Evolutionary conservation across 2,329 filamentous ascomycete genomes (phyloP).

Genomic region (Alternaria hordeiaustralica): DNA sequence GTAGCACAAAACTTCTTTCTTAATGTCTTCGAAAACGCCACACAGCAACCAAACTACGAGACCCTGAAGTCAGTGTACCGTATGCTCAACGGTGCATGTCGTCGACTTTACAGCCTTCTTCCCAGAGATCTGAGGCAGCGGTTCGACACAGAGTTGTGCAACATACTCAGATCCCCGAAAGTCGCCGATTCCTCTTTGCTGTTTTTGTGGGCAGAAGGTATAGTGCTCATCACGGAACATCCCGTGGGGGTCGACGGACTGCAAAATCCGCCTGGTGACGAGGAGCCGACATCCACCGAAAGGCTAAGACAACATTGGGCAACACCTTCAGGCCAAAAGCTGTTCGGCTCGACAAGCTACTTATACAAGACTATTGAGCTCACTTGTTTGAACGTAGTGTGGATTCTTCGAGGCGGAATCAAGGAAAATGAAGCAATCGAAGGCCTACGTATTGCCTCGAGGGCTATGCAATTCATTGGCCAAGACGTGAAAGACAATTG

Average conservation of each 20-base stretch:
- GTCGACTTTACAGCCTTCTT: conserved; percentile 34
- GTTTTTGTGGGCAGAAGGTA: conserved; percentile 42
- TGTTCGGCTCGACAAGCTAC: conserved; percentile 35
- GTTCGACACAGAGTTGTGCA: conserved; percentile 38
- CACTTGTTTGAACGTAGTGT: conserved; percentile 40
- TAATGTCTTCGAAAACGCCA: conserved; percentile 38
- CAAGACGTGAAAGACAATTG: conserved; percentile 26
- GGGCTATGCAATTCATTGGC: conserved; percentile 33
- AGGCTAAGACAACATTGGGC: conserved; percentile 30
- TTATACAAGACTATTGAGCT: conserved; percentile 41
- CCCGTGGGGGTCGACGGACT: conserved; percentile 8
- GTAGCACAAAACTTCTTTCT: conserved; percentile 45
- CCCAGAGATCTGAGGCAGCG: conserved; percentile 24
- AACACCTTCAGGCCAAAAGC: conserved; percentile 38
- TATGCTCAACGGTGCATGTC: conserved; percentile 48
- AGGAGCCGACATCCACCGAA: conserved; percentile 8
- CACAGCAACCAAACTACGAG: conserved; percentile 25
- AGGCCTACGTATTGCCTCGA: conserved; percentile 43
- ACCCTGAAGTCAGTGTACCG: conserved; percentile 38
- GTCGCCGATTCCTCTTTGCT: conserved; percentile 36
- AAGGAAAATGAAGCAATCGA: conserved; percentile 37
- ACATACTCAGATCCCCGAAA: conserved; percentile 33
- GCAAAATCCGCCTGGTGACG: not conserved
- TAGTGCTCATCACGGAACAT: conserved; percentile 38
- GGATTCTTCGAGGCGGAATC: conserved; percentile 32